Conservation (phyloP, 202 grass and related monocot genomes). For the Digitaria exilis region DNA sequence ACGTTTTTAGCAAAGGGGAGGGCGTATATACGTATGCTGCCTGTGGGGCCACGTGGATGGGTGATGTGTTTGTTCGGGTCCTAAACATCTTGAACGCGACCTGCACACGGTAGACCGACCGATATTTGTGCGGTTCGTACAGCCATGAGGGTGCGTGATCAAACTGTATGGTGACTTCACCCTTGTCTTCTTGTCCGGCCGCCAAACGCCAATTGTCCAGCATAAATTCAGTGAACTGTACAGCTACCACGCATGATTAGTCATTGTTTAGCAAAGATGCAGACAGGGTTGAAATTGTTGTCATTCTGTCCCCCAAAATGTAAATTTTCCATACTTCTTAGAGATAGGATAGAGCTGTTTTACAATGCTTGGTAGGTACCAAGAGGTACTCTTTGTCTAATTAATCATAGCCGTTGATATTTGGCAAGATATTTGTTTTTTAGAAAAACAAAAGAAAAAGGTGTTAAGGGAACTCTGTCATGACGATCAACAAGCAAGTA, state of each 20-base stretch:
- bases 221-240: not conserved
- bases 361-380: too few relatives aligned
- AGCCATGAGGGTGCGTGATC: not conserved
- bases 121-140: not conserved
- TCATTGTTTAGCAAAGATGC: not conserved
- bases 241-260: not conserved
- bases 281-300: not conserved
- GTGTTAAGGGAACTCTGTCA: too few relatives aligned
- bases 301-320: not conserved
- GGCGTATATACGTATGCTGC: not conserved
- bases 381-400: too few relatives aligned
- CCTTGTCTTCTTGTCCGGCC: slow-evolving; percentile 6
- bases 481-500: too few relatives aligned
- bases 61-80: not conserved
- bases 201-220: not conserved
- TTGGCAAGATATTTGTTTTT: too few relatives aligned
- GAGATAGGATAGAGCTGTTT: not conserved
- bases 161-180: not conserved
- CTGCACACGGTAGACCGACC: not conserved
- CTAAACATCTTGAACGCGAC: not conserved
- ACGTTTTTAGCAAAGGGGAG: not conserved
- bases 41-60: slow-evolving; percentile 21
- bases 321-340: not conserved
- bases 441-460: too few relatives aligned
- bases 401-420: too few relatives aligned